phyloP scores from a whole-genome alignment of 495 filamentous ascomycete genomes.

The Xylaria acuta region DNA sequence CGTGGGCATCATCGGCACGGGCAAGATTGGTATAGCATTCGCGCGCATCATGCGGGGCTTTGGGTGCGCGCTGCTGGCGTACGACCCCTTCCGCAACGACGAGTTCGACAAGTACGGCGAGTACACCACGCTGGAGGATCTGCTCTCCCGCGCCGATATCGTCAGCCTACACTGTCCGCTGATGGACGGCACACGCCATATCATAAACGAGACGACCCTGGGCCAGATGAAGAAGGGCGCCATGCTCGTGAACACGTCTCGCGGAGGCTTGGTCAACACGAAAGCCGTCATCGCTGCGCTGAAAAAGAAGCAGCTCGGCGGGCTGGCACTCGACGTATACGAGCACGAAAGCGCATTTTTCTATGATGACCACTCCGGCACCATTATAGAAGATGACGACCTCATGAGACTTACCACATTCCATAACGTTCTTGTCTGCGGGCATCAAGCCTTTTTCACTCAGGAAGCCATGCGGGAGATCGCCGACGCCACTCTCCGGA shows the following conservation, averaged over 20 bases:
- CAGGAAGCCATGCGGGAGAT: conserved; percentile 70
- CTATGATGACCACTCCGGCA: conserved; percentile 68
- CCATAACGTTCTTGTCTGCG: conserved; percentile 70
- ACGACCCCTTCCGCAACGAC: conserved; percentile 59
- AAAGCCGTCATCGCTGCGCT: conserved; percentile 64
- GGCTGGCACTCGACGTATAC: conserved; percentile 65
- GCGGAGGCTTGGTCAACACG: conserved; percentile 68
- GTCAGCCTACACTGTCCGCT: conserved; percentile 72
- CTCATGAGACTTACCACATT: conserved; percentile 73
- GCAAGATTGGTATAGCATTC: conserved; percentile 59
- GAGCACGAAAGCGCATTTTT: conserved; percentile 63
- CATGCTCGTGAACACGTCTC: conserved; percentile 70
- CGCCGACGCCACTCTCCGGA: conserved; percentile 64
- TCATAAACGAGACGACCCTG: conserved; percentile 64
- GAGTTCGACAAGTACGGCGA: conserved; percentile 55
- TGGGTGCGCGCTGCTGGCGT: conserved; percentile 65
- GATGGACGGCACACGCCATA: conserved; percentile 62
- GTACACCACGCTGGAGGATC: conserved; percentile 59
- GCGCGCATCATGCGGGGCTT: conserved; percentile 66
- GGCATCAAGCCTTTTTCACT: conserved; percentile 76
- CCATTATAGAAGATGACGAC: conserved; percentile 73
- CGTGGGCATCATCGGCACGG: conserved; percentile 62
- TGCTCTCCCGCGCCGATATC: conserved; percentile 64
- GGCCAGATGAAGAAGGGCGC: conserved; percentile 63
- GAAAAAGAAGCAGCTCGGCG: conserved; percentile 61